A percentile compares a stretch with the other conserved stretches of the same genome.
These are phyloP conservation scores for Boehmeria nivea DNA, from an alignment of 306 rosid species.

Conservation along the genomic window DNA sequence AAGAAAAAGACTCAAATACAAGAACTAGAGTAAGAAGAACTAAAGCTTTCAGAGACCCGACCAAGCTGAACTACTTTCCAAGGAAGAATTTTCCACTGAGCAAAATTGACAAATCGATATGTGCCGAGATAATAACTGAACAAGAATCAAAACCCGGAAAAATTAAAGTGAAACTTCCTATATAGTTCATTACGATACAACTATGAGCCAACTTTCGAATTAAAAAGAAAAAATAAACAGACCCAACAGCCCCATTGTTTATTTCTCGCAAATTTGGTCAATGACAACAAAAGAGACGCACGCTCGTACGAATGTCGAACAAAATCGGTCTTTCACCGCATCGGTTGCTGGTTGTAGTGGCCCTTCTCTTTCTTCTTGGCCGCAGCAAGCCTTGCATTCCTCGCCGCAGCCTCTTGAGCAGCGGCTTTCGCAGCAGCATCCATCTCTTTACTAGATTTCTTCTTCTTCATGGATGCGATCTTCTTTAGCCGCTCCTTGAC, in stretches of 20 bases:
- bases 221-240: slow-evolving; percentile 9
- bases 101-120: slow-evolving; percentile 34
- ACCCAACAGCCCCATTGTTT: slow-evolving; percentile 44
- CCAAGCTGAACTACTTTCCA: slow-evolving; percentile 28
- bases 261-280: slow-evolving; percentile 40
- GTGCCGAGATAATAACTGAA: slow-evolving; percentile 36
- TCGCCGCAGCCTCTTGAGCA: slow-evolving; percentile 81
- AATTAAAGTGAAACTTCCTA: slow-evolving; percentile 32
- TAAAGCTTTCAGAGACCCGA: slow-evolving; percentile 20
- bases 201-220: slow-evolving; percentile 30
- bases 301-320: slow-evolving; percentile 44
- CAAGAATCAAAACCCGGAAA: slow-evolving; percentile 34
- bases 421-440: slow-evolving; percentile 84
- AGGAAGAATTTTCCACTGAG: slow-evolving; percentile 23
- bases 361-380: slow-evolving; percentile 93
- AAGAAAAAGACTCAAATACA: too few species aligned
- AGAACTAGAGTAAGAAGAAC: too few species aligned
- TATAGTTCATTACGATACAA: slow-evolving; percentile 37
- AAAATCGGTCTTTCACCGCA: slow-evolving; percentile 46
- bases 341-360: slow-evolving; percentile 92
- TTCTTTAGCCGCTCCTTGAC: slow-evolving; percentile 86
- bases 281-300: slow-evolving; percentile 54
- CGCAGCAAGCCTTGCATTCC: slow-evolving; percentile 78
- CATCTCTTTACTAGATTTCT: slow-evolving; percentile 81
- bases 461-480: slow-evolving; percentile 64